Conservation (phyloP, 2,329 filamentous ascomycete genomes). For the Trichoderma hamatum region DNA sequence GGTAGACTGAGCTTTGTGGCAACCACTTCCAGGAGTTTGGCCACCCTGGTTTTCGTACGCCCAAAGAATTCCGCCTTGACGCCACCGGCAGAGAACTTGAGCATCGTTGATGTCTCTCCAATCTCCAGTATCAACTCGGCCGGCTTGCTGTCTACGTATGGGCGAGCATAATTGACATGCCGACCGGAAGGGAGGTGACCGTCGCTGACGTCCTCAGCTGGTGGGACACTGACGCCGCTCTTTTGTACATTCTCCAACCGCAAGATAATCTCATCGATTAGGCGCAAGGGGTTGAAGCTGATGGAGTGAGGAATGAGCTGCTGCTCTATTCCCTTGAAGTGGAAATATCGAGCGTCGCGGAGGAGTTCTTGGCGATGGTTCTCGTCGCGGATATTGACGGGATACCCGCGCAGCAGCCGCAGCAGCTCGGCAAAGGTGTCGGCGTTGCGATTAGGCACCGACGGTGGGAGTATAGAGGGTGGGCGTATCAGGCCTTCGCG, state of each 20-base stretch:
- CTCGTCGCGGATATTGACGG: conserved; percentile 74
- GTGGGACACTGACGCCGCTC: conserved; percentile 72
- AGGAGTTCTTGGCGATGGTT: conserved; percentile 76
- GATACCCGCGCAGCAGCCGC: conserved; percentile 81
- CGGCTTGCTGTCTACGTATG: conserved; percentile 76
- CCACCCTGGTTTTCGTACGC: conserved; percentile 69
- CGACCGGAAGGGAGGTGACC: conserved; percentile 39
- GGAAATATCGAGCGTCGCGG: conserved; percentile 88
- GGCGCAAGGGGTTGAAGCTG: conserved; percentile 70
- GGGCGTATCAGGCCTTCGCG: conserved; percentile 79
- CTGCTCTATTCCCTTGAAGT: conserved; percentile 90
- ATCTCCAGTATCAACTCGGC: conserved; percentile 82
- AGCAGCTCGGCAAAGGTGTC: conserved; percentile 82
- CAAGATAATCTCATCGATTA: conserved; percentile 74
- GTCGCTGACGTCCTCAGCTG: conserved; percentile 46
- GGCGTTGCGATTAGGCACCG: conserved; percentile 78
- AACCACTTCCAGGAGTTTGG: conserved; percentile 77
- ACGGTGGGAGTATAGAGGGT: conserved; percentile 81
- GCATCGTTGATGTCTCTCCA: conserved; percentile 63
- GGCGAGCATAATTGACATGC: conserved; percentile 79
- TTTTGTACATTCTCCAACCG: conserved; percentile 86
- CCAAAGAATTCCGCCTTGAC: conserved; percentile 72
- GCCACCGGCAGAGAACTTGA: conserved; percentile 50
- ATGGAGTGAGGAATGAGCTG: conserved; percentile 77
- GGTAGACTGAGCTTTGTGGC: conserved; percentile 76